A percentile compares a stretch with the other conserved stretches of the same genome.
phyloP scores from a whole-genome alignment of 129 eudicot genomes.

The Oenanthe sinensis region DNA sequence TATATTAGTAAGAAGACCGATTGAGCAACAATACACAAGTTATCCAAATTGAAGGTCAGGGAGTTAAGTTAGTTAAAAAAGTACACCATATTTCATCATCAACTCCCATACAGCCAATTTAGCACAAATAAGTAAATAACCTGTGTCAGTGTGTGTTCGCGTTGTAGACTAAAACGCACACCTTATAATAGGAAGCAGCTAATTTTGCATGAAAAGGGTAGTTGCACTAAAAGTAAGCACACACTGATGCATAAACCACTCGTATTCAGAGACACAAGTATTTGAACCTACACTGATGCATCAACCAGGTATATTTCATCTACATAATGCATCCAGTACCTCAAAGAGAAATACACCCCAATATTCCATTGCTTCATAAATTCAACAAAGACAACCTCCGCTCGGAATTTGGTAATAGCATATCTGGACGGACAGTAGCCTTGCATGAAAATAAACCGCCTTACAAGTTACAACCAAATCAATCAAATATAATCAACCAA shows the following conservation, averaged over 20 bases:
- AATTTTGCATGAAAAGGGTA: too few relatives aligned
- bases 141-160: too few relatives aligned
- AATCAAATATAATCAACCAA: background rate
- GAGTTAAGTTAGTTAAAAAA: too few relatives aligned
- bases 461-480: conserved; percentile 12
- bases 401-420: conserved; percentile 70
- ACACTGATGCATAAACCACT: background rate
- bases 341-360: conserved; percentile 92
- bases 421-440: conserved; percentile 77
- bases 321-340: conserved; percentile 33
- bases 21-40: background rate
- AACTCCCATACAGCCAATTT: background rate
- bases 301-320: background rate
- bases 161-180: too few relatives aligned
- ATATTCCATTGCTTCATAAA: conserved; percentile 95
- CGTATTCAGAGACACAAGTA: background rate
- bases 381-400: conserved; percentile 71
- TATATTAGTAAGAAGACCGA: background rate
- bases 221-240: too few relatives aligned
- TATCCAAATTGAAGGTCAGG: too few relatives aligned
- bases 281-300: background rate
- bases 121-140: background rate
- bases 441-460: conserved; percentile 27
- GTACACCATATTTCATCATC: too few relatives aligned
- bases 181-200: too few relatives aligned